A percentile compares a stretch with the other conserved stretches of the same genome.
Conservation (phyloP, 768 basidiomycete genomes). For the Panaeolus cyanescens region DNA sequence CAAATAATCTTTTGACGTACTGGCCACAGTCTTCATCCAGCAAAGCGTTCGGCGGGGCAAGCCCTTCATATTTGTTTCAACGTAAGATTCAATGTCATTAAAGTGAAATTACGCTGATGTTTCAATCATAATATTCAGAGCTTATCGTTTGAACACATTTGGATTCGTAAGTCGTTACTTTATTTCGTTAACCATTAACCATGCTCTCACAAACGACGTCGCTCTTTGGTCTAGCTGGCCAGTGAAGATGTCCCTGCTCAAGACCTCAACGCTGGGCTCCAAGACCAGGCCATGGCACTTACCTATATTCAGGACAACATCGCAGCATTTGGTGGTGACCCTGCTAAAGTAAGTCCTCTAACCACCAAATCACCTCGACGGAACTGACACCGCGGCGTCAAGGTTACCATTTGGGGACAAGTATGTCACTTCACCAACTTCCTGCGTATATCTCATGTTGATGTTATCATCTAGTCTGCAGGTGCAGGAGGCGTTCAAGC, state of each 20-base stretch:
- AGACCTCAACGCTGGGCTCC: slow-evolving; percentile 43
- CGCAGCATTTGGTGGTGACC: neutral
- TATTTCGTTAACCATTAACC: neutral
- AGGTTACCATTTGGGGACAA: slow-evolving; percentile 63
- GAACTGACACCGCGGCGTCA: neutral
- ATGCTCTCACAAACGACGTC: neutral
- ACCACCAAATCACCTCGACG: neutral
- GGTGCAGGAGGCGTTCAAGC: slow-evolving; percentile 52
- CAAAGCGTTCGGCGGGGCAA: slow-evolving; percentile 47
- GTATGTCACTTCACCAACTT: slow-evolving; percentile 20
- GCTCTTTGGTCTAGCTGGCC: slow-evolving; percentile 34
- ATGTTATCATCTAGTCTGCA: slow-evolving; percentile 39
- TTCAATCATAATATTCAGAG: slow-evolving; percentile 29
- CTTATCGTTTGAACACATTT: slow-evolving; percentile 60
- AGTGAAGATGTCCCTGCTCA: slow-evolving; percentile 44
- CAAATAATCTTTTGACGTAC: neutral
- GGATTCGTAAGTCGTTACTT: slow-evolving; percentile 44
- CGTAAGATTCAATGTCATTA: slow-evolving; percentile 28
- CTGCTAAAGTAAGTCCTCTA: slow-evolving; percentile 24
- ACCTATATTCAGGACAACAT: neutral
- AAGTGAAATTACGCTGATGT: neutral
- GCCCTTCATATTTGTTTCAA: slow-evolving; percentile 58
- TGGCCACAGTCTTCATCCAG: slow-evolving; percentile 43
- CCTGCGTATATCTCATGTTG: neutral
- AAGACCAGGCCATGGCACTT: neutral